A percentile compares a stretch with the other conserved stretches of the same genome.
phyloP scores from a whole-genome alignment of 2,329 filamentous ascomycete genomes.

The Macroventuria anomochaeta region DNA sequence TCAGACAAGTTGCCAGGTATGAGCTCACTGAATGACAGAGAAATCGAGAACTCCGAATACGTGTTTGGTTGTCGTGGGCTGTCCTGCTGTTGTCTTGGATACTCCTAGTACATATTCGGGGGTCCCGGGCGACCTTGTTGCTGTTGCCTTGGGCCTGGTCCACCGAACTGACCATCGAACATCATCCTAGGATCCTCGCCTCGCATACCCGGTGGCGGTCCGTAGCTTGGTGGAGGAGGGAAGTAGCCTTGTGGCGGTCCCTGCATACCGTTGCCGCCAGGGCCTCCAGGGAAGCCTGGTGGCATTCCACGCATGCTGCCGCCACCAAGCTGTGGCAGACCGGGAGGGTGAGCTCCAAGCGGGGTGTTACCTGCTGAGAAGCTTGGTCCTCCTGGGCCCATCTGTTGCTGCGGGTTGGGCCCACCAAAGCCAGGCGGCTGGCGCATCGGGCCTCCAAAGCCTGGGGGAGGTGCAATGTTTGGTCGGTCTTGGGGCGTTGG shows the following conservation, averaged over 20 bases:
- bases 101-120: slow-evolving; percentile 42
- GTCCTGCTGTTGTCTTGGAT: too few relatives aligned
- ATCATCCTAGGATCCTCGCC: slow-evolving; percentile 47
- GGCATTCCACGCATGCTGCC: slow-evolving; percentile 36
- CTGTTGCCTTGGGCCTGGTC: slow-evolving; percentile 36
- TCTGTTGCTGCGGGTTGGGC: slow-evolving; percentile 36
- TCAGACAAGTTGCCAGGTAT: background rate
- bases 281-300: slow-evolving; percentile 28
- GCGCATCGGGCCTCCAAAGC: slow-evolving; percentile 46
- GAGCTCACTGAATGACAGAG: background rate
- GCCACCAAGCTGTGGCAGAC: slow-evolving; percentile 38
- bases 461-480: slow-evolving; percentile 47
- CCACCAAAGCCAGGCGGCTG: slow-evolving; percentile 46
- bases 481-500: slow-evolving; percentile 45
- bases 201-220: slow-evolving; percentile 40
- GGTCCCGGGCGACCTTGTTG: slow-evolving; percentile 37
- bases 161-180: slow-evolving; percentile 46
- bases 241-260: slow-evolving; percentile 48
- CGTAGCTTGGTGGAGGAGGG: slow-evolving; percentile 42
- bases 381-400: slow-evolving; percentile 41
- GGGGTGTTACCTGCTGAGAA: slow-evolving; percentile 49
- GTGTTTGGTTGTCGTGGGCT: too few relatives aligned
- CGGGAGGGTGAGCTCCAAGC: slow-evolving; percentile 46
- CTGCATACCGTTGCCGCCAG: slow-evolving; percentile 42
- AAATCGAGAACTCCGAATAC: background rate